phyloP scores from a whole-genome alignment of 306 rosid genomes.

The Malus asiatica region DNA sequence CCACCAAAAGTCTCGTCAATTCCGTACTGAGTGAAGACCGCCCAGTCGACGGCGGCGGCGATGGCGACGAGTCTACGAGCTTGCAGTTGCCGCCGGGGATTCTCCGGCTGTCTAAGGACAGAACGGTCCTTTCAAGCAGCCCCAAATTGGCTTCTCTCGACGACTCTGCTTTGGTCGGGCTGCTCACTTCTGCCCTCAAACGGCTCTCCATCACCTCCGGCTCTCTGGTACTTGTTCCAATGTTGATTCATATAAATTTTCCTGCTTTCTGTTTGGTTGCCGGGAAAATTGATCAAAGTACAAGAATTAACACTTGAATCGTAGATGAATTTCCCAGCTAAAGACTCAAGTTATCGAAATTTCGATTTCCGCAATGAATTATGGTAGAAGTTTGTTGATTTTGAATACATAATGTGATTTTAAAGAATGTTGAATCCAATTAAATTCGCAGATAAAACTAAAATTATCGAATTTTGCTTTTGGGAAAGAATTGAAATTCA shows the following conservation, averaged over 20 bases:
- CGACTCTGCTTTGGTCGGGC: conserved; percentile 59
- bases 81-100: conserved; percentile 51
- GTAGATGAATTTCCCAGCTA: neutral
- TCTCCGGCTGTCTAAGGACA: conserved; percentile 38
- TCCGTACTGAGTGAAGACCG: conserved; percentile 31
- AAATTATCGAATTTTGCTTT: neutral
- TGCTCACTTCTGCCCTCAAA: conserved; percentile 59
- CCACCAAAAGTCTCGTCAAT: conserved; percentile 48
- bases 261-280: neutral
- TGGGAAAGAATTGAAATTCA: neutral
- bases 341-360: neutral
- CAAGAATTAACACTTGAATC: neutral
- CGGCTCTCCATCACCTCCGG: conserved; percentile 57
- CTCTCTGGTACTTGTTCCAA: conserved; percentile 33
- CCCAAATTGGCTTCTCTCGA: conserved; percentile 41
- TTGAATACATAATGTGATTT: neutral
- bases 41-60: conserved; percentile 6
- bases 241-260: neutral
- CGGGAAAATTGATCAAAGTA: neutral
- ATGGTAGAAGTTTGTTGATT: neutral
- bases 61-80: conserved; percentile 3
- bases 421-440: neutral
- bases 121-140: conserved; percentile 8
- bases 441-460: neutral
- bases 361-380: neutral